Evolutionary conservation across 805 yeast species (phyloP).

Genomic region (Hanseniaspora valbyensis): DNA sequence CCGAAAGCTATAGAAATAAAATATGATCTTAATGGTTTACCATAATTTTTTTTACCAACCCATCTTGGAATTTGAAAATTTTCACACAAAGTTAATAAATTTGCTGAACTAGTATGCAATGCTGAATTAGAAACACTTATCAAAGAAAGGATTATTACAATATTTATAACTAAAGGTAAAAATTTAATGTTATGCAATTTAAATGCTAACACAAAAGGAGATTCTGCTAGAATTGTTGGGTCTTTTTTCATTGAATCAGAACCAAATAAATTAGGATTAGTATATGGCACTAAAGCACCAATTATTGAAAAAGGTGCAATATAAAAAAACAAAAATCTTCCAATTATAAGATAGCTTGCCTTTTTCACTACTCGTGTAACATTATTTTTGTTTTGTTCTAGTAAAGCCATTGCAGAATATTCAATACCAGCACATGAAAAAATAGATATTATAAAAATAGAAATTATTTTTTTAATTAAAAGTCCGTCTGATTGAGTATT

Average conservation of each 20-base stretch:
- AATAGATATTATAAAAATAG: constrained; percentile 61
- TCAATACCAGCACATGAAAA: constrained; percentile 65
- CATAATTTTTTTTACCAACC: constrained; percentile 38
- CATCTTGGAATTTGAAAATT: constrained; percentile 43
- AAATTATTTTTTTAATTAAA: constrained; percentile 51
- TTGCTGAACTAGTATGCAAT: constrained; percentile 49
- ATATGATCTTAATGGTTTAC: constrained; percentile 47
- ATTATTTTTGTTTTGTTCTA: constrained; percentile 49
- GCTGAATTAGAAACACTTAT: constrained; percentile 53
- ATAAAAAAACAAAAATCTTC: constrained; percentile 6
- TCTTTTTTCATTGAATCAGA: constrained; percentile 37
- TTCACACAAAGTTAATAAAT: constrained; percentile 41
- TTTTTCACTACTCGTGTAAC: constrained; percentile 15
- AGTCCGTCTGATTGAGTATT: constrained; percentile 24
- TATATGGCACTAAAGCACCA: constrained; percentile 65
- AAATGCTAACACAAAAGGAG: constrained; percentile 43
- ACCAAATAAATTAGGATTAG: constrained; percentile 34
- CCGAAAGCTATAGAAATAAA: constrained; percentile 38
- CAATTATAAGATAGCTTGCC: constrained; percentile 5
- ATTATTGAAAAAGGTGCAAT: constrained; percentile 36
- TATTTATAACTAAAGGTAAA: constrained; percentile 47
- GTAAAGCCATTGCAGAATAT: constrained; percentile 58
- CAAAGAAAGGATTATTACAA: constrained; percentile 47
- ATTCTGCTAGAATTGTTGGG: constrained; percentile 26
- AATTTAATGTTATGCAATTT: constrained; percentile 38